A percentile compares a stretch with the other conserved stretches of the same genome.
phyloP scores from a whole-genome alignment of 371 early-diverging fungal species.

The Batkoa obscura region DNA sequence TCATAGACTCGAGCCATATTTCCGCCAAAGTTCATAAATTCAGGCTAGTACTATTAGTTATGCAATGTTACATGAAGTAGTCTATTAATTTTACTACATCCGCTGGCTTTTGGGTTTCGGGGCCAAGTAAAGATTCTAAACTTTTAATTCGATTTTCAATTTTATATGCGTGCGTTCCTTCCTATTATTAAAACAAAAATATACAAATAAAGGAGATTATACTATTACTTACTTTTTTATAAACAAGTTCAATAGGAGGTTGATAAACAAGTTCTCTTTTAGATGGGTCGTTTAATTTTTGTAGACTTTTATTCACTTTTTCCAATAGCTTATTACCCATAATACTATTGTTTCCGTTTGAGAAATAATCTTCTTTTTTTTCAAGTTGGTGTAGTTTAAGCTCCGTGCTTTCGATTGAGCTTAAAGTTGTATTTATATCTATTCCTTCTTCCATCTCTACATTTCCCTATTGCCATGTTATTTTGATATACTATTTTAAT shows the following conservation, averaged over 20 bases:
- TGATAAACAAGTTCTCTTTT: background rate
- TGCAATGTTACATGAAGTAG: background rate
- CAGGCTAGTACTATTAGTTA: background rate
- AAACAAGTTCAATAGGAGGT: background rate
- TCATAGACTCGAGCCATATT: background rate
- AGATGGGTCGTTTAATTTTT: background rate
- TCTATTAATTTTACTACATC: background rate
- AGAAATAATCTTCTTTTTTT: background rate
- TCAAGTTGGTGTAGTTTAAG: background rate
- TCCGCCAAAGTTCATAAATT: slow-evolving; percentile 1
- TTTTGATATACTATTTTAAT: background rate
- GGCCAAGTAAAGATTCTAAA: background rate
- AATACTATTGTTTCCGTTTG: background rate
- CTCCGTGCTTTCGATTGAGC: background rate
- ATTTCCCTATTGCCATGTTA: background rate
- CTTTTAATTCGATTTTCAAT: background rate
- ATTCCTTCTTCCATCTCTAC: background rate
- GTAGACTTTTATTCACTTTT: background rate
- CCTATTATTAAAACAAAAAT: background rate
- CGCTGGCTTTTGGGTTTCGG: background rate
- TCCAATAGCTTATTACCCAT: background rate
- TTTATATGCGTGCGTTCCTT: background rate
- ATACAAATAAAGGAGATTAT: background rate
- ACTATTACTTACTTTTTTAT: background rate
- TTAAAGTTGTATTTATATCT: background rate